Conservation (phyloP, 768 basidiomycete species). For the Podaxis mareebaensis region DNA sequence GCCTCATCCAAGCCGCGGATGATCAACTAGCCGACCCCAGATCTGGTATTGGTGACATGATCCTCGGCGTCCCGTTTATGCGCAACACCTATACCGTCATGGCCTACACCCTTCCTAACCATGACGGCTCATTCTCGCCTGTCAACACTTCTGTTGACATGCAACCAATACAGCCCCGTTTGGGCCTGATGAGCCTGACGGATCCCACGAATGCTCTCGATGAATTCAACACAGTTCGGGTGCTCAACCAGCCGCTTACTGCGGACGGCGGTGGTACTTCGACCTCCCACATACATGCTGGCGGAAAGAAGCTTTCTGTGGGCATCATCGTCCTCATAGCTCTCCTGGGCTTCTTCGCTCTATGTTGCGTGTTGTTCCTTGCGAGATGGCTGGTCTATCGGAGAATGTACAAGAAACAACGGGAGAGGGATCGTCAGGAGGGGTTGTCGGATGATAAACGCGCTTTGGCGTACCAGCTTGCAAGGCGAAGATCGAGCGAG, state of each 20-base stretch:
- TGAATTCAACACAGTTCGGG: slow-evolving; percentile 71
- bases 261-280: slow-evolving; percentile 10
- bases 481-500: slow-evolving; percentile 26
- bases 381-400: slow-evolving; percentile 51
- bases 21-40: slow-evolving; percentile 35
- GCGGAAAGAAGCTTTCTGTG: slow-evolving; percentile 46
- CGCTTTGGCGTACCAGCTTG: slow-evolving; percentile 38
- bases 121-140: slow-evolving; percentile 45
- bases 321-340: slow-evolving; percentile 66
- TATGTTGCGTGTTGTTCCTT: slow-evolving; percentile 55
- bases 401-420: slow-evolving; percentile 30
- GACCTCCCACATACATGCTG: background rate
- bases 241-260: slow-evolving; percentile 59
- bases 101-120: slow-evolving; percentile 55
- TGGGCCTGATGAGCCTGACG: slow-evolving; percentile 67
- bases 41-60: slow-evolving; percentile 58
- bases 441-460: slow-evolving; percentile 21
- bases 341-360: slow-evolving; percentile 55
- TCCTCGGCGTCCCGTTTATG: slow-evolving; percentile 79
- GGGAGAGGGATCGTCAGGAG: slow-evolving; percentile 16
- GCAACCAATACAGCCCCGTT: slow-evolving; percentile 31
- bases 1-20: slow-evolving; percentile 65
- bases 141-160: slow-evolving; percentile 11
- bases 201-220: slow-evolving; percentile 59
- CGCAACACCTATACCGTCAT: slow-evolving; percentile 78